Percentiles rank a stretch among this genome's conserved stretches.
phyloP scores from a whole-genome alignment of 2,329 filamentous ascomycete species.

The Paecilomyces niveus region DNA sequence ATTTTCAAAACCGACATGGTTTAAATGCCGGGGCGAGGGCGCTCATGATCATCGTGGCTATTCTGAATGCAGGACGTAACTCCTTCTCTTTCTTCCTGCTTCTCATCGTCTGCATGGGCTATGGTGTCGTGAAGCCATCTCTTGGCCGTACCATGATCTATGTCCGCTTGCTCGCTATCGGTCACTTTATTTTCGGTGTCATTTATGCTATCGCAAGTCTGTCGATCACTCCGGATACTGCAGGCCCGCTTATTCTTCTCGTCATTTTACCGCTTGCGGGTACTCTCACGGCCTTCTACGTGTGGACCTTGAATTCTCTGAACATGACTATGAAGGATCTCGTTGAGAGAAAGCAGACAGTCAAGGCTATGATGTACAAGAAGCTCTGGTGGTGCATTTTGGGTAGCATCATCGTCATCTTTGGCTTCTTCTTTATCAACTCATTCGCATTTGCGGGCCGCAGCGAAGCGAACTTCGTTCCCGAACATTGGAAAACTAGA shows the following conservation, averaged over 20 bases:
- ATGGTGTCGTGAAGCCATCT: constrained; percentile 91
- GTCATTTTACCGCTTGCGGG: constrained; percentile 88
- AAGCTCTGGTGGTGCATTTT: constrained; percentile 98
- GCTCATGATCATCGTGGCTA: constrained; percentile 81
- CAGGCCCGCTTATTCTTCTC: constrained; percentile 82
- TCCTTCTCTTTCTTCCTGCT: constrained; percentile 98
- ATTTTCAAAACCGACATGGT: constrained; percentile 87
- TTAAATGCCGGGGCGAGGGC: constrained; percentile 76
- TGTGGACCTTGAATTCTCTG: constrained; percentile 95
- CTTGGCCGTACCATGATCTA: constrained; percentile 91
- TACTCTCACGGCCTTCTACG: constrained; percentile 92
- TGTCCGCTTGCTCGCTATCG: constrained; percentile 81
- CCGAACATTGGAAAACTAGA: constrained; percentile 91
- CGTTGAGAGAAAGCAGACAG: constrained; percentile 85
- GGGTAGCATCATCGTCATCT: constrained; percentile 86
- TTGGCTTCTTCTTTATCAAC: constrained; percentile 98
- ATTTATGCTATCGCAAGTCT: constrained; percentile 89
- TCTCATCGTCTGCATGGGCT: constrained; percentile 98
- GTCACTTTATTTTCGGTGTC: constrained; percentile 90
- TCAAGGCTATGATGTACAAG: constrained; percentile 93
- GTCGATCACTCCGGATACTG: constrained; percentile 79
- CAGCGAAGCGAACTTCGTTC: constrained; percentile 80
- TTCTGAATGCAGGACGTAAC: constrained; percentile 88
- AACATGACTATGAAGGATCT: constrained; percentile 94
- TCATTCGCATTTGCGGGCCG: constrained; percentile 88